Percentiles rank a stretch among this genome's conserved stretches.
phyloP scores from a whole-genome alignment of 805 yeast genomes.

The Nakazawaea sp. region DNA sequence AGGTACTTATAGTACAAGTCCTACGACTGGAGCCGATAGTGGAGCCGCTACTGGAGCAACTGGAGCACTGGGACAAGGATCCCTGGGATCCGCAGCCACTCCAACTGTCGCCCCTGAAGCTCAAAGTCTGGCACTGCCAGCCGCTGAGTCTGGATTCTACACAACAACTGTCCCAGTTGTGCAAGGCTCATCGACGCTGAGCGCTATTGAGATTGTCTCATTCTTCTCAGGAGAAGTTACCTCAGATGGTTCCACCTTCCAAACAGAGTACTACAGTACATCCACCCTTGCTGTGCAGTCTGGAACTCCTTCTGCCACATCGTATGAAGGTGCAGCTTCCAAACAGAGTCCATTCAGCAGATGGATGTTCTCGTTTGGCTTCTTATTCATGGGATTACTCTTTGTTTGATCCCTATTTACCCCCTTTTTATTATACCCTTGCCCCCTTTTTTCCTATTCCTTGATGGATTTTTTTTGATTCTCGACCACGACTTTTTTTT shows the following conservation, averaged over 20 bases:
- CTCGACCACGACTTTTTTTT: no score
- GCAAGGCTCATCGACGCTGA: neutral
- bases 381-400: neutral
- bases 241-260: neutral
- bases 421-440: no score
- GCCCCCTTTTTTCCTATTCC: no score
- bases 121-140: neutral
- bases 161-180: conserved; percentile 3
- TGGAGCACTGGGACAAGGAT: neutral
- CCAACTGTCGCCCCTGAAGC: neutral
- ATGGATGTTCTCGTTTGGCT: neutral
- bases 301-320: neutral
- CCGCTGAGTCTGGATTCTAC: no score
- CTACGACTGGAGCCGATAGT: no score
- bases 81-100: conserved; percentile 1
- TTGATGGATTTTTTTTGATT: no score
- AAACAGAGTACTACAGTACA: neutral
- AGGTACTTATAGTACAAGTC: no score
- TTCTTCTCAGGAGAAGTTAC: neutral
- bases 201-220: conserved; percentile 3
- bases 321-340: neutral
- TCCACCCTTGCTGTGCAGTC: neutral
- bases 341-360: neutral
- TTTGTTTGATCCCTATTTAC: neutral
- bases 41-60: no score